Evolutionary conservation across 176 grass and related monocot species (phyloP), one percentile per base, ranked within the genome.

Genomic region (Bothriochloa decipiens): DNA sequence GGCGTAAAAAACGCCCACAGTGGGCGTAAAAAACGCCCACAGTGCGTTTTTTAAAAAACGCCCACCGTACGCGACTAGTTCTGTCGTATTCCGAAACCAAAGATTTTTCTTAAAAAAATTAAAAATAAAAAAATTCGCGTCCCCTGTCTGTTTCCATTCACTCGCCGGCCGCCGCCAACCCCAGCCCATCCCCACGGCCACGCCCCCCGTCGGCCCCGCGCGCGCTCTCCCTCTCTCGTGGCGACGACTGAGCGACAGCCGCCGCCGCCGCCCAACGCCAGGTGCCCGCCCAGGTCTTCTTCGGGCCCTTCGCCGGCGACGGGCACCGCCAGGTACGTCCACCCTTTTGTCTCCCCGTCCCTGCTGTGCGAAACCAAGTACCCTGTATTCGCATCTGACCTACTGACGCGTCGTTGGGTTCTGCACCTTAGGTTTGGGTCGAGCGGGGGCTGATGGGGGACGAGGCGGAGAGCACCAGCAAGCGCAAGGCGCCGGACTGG

Each of bases 401-500:
- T 61, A 61, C 66, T 70, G 32, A 81, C 36, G 32, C 66, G 14
- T 8, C 0, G 66, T 60, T 26, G 22, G 47, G 14, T 11, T 50
- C 20, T 35, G 79, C 41, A 6, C 33, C 66, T 55, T 81, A 82
- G 67, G 66, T 55, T 63, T 58, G 8, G 18, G 4, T 7, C 28
- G 29, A 32, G 29, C 29, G 29, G 29, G 29, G 29, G 29, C 29
- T 23, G 65, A 94, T 64, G 92, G 77, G 76, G 84, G 87, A 91
- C 0, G 92, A 68, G 83, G 77, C 52, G 45, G 53, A 78, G 9
- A 78, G 72, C 83, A 46, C 35, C 33, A 72, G 68, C 62, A 94
- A 94, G 78, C 81, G 92, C 53, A 94, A 91, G 81, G 32, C 58
- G 33, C 35, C 78, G 36, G 87, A 78, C 35, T 35, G 70, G 55